Conservation (phyloP, 352 stramenopile genomes). For the Phytophthora aleatoria region DNA sequence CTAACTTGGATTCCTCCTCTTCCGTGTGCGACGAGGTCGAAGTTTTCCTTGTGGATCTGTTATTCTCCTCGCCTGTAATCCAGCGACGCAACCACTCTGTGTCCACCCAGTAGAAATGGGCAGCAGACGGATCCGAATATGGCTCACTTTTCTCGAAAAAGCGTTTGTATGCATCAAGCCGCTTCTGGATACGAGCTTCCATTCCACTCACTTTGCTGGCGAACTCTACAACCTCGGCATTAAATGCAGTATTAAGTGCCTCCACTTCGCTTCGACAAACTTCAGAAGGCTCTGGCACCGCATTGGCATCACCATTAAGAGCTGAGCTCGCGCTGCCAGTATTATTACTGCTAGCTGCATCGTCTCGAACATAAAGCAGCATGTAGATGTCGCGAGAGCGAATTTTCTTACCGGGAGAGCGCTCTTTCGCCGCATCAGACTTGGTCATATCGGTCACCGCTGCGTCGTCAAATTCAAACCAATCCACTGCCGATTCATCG, state of each 20-base stretch:
- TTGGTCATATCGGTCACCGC: slow-evolving; percentile 59
- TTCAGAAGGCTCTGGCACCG: slow-evolving; percentile 31
- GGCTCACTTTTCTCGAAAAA: slow-evolving; percentile 66
- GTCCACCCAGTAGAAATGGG: slow-evolving; percentile 76
- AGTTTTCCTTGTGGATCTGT: slow-evolving; percentile 10
- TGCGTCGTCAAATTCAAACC: slow-evolving; percentile 88
- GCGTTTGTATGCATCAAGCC: slow-evolving; percentile 56
- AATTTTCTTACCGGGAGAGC: slow-evolving; percentile 52
- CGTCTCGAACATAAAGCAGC: slow-evolving; percentile 76
- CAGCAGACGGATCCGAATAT: slow-evolving; percentile 37
- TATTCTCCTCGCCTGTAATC: slow-evolving; percentile 62
- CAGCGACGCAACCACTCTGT: slow-evolving; percentile 63
- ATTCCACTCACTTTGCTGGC: slow-evolving; percentile 44
- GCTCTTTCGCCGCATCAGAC: slow-evolving; percentile 45
- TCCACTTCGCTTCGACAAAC: slow-evolving; percentile 53
- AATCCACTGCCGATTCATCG: slow-evolving; percentile 35
- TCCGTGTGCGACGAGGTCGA: slow-evolving; percentile 18
- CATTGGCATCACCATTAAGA: not conserved
- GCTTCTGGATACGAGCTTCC: slow-evolving; percentile 55
- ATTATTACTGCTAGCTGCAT: slow-evolving; percentile 10
- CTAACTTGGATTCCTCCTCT: slow-evolving; percentile 10
- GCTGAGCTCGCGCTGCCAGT: not conserved
- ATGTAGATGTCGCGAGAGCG: slow-evolving; percentile 88
- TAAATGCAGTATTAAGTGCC: slow-evolving; percentile 57
- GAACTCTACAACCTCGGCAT: slow-evolving; percentile 55